Percentiles rank a stretch among this genome's conserved stretches.
phyloP scores from a whole-genome alignment of 2,329 filamentous ascomycete species.

The Colletotrichum zoysiae region DNA sequence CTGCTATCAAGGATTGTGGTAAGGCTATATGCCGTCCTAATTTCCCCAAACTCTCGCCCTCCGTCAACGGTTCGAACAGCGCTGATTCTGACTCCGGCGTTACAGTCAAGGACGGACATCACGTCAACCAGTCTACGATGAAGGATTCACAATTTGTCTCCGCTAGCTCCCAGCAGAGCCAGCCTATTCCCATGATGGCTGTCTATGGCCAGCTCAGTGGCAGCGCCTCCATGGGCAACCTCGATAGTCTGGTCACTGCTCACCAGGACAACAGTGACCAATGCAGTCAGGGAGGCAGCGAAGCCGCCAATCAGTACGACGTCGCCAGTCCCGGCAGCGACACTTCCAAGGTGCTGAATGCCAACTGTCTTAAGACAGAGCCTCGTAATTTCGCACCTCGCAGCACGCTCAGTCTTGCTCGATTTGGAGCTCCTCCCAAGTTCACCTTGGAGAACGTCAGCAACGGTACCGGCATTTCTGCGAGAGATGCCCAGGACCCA shows the following conservation, averaged over 20 bases:
- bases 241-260: slow-evolving; percentile 13
- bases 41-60: neutral
- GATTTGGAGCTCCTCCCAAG: slow-evolving; percentile 53
- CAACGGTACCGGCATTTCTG: neutral
- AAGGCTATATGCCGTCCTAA: neutral
- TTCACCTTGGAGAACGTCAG: slow-evolving; percentile 48
- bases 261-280: slow-evolving; percentile 9
- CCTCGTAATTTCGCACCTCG: slow-evolving; percentile 58
- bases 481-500: slow-evolving; percentile 7
- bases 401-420: slow-evolving; percentile 45
- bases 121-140: neutral
- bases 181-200: neutral
- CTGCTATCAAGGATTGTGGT: too few relatives aligned
- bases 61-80: neutral
- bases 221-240: slow-evolving; percentile 31
- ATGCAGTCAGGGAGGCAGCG: neutral
- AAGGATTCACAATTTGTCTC: neutral
- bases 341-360: slow-evolving; percentile 23
- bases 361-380: slow-evolving; percentile 50
- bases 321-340: slow-evolving; percentile 21
- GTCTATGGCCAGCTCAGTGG: slow-evolving; percentile 20
- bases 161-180: neutral
- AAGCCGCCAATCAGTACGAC: neutral
- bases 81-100: neutral
- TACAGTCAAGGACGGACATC: neutral